Conservation (phyloP, 1,284 basidiomycete species). For the Pyrrhoderma lamaoense region DNA sequence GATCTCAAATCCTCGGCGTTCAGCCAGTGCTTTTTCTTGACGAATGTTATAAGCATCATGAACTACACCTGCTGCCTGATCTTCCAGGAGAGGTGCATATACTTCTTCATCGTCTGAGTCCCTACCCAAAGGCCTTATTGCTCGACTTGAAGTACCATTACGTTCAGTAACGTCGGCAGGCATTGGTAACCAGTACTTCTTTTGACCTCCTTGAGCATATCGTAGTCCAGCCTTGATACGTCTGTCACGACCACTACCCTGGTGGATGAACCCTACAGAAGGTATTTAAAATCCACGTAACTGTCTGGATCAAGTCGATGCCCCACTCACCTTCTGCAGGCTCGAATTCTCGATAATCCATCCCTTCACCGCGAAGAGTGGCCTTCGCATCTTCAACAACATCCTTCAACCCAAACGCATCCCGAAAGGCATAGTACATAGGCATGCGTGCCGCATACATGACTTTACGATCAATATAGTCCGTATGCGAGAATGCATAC, state of each 20-base stretch:
- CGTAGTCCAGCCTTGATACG: conserved; percentile 86
- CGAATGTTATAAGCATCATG: conserved; percentile 55
- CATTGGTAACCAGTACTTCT: conserved; percentile 87
- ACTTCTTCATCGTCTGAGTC: conserved; percentile 55
- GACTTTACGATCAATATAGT: conserved; percentile 68
- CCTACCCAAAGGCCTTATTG: conserved; percentile 28
- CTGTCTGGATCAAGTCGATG: no score
- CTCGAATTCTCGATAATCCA: conserved; percentile 94
- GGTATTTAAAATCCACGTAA: no score
- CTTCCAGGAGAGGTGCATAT: conserved; percentile 68
- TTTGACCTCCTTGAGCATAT: conserved; percentile 82
- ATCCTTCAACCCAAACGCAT: conserved; percentile 82
- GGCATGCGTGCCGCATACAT: conserved; percentile 82
- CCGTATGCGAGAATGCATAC: conserved; percentile 80
- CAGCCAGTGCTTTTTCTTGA: conserved; percentile 30
- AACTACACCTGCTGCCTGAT: conserved; percentile 60
- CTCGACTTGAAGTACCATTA: conserved; percentile 27
- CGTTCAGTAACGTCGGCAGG: conserved; percentile 39
- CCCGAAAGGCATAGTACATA: conserved; percentile 78
- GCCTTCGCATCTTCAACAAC: conserved; percentile 81
- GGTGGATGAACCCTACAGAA: conserved; percentile 56
- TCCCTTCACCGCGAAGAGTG: conserved; percentile 83
- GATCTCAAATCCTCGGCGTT: conserved; percentile 55
- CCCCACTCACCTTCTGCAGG: conserved; percentile 68
- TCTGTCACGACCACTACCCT: conserved; percentile 73